A percentile compares a stretch with the other conserved stretches of the same genome.
phyloP scores from a whole-genome alignment of 2,329 filamentous ascomycete genomes.

The Trichoderma hamatum region DNA sequence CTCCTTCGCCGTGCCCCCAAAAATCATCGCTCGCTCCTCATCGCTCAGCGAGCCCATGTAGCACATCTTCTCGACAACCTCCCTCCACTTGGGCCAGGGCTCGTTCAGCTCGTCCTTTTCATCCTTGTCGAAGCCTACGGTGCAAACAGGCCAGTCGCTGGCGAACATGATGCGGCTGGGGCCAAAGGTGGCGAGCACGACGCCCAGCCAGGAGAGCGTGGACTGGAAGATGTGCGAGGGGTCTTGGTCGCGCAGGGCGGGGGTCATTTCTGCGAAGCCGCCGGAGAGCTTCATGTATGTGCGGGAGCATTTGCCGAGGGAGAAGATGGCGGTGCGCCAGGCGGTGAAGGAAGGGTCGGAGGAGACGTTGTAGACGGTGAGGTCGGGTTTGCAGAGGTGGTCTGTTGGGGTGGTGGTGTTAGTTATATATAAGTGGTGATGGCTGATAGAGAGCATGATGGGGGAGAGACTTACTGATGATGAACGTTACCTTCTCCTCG shows the following conservation, averaged over 20 bases:
- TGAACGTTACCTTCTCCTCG: conserved; percentile 63
- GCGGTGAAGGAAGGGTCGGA: conserved; percentile 62
- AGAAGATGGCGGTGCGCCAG: conserved; percentile 71
- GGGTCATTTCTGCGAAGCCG: conserved; percentile 76
- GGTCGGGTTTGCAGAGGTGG: conserved; percentile 86
- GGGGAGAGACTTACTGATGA: conserved; percentile 63
- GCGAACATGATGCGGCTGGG: conserved; percentile 80
- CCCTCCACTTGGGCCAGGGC: conserved; percentile 77
- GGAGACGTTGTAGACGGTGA: conserved; percentile 62
- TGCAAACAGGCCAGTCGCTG: conserved; percentile 93
- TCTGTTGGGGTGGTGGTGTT: conserved; percentile 53
- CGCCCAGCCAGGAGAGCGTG: conserved; percentile 71
- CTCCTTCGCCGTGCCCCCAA: conserved; percentile 70
- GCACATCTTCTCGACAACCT: conserved; percentile 69
- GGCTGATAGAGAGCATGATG: background rate
- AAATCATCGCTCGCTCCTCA: conserved; percentile 68
- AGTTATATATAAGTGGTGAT: conserved; percentile 24
- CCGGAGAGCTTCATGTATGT: conserved; percentile 95
- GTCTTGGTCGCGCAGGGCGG: conserved; percentile 52
- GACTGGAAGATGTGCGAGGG: conserved; percentile 63
- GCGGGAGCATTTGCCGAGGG: conserved; percentile 64
- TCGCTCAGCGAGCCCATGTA: conserved; percentile 62
- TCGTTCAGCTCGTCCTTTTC: conserved; percentile 38
- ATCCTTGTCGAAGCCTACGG: conserved; percentile 49
- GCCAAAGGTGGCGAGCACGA: conserved; percentile 73